These are phyloP conservation scores for Plasmodium ovale DNA, from an alignment of 169 alveolate species.

Conservation along the genomic window DNA sequence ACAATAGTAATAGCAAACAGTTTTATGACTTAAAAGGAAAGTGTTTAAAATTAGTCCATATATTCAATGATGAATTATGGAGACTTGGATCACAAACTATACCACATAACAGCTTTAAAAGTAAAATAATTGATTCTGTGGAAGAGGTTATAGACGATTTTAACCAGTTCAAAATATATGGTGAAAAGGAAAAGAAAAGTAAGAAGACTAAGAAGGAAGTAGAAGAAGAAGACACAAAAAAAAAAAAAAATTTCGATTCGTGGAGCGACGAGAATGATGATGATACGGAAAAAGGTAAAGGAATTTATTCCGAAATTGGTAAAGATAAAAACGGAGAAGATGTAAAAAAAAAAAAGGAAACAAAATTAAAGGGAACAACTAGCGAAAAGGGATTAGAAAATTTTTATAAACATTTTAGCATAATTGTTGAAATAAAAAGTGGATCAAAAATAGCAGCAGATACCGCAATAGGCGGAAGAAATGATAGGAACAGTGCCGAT, in stretches of 20 bases:
- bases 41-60: slow-evolving; percentile 65
- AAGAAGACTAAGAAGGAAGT: neutral
- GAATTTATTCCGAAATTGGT: neutral
- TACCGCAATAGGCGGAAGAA: neutral
- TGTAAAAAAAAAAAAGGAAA: neutral
- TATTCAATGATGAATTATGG: slow-evolving; percentile 75
- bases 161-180: slow-evolving; percentile 32
- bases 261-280: slow-evolving; percentile 1
- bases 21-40: slow-evolving; percentile 62
- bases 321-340: neutral
- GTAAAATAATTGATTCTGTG: slow-evolving; percentile 55
- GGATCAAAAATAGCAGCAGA: too few relatives aligned
- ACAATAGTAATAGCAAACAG: slow-evolving; percentile 57
- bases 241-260: neutral
- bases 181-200: slow-evolving; percentile 32
- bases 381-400: slow-evolving; percentile 37
- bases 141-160: slow-evolving; percentile 52
- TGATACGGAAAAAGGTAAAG: neutral
- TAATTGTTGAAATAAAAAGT: slow-evolving; percentile 16
- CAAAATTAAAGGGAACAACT: neutral
- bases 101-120: slow-evolving; percentile 56
- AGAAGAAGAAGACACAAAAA: neutral
- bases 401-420: slow-evolving; percentile 47
- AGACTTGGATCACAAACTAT: slow-evolving; percentile 52
- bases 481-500: neutral